phyloP scores from a whole-genome alignment of 2,329 filamentous ascomycete species.

The Verticillium isaacii region DNA sequence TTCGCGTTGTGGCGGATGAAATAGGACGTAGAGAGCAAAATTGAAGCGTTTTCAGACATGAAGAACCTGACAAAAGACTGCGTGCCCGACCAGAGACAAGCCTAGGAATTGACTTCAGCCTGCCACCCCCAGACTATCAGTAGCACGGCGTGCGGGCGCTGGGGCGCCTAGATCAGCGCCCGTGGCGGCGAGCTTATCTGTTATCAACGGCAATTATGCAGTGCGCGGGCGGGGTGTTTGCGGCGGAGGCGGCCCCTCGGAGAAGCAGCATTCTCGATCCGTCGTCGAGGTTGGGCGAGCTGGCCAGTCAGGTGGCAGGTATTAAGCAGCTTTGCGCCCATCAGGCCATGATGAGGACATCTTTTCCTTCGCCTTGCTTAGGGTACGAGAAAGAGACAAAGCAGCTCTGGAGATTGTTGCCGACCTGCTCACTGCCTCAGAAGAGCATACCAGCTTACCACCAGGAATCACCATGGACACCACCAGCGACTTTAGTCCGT shows the following conservation, averaged over 20 bases:
- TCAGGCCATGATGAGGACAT: background rate
- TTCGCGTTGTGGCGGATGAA: too few relatives aligned
- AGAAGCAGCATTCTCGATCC: constrained; percentile 9
- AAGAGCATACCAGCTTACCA: background rate
- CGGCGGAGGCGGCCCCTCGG: constrained; percentile 8
- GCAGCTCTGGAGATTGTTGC: too few relatives aligned
- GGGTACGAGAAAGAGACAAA: too few relatives aligned
- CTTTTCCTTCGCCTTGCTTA: background rate
- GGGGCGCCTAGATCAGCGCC: background rate
- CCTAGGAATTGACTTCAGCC: background rate
- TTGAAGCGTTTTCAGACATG: background rate
- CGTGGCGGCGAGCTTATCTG: background rate
- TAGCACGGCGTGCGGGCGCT: background rate
- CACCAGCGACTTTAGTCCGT: constrained; percentile 50
- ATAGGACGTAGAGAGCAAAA: background rate
- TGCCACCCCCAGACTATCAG: background rate
- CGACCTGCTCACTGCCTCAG: background rate
- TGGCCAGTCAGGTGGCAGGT: background rate
- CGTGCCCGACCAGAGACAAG: too few relatives aligned
- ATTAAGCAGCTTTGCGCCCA: background rate
- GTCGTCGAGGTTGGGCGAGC: background rate
- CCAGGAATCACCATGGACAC: constrained; percentile 17
- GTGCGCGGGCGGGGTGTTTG: background rate
- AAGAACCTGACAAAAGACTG: too few relatives aligned
- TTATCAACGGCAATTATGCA: constrained; percentile 1